These are phyloP conservation scores for Schwanniomyces occidentalis DNA, from an alignment of 805 yeast species.

Conservation along the genomic window DNA sequence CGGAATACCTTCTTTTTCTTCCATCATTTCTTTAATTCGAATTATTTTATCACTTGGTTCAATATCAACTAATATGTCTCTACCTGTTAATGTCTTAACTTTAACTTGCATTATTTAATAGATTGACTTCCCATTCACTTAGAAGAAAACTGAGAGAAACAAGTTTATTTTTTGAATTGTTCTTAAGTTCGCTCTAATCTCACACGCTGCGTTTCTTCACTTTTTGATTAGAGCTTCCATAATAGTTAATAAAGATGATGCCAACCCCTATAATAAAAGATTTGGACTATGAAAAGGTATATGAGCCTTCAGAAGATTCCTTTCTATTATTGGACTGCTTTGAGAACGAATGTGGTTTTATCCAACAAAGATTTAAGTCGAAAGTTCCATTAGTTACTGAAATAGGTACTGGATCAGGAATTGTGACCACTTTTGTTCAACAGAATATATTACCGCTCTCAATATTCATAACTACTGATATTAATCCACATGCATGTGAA, in stretches of 20 bases:
- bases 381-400: conserved; percentile 65
- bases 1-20: conserved; percentile 96
- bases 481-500: conserved; percentile 75
- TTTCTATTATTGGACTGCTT: conserved; percentile 79
- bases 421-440: conserved; percentile 77
- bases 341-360: conserved; percentile 53
- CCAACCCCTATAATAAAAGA: conserved; percentile 69
- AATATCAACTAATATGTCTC: conserved; percentile 76
- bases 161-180: not conserved
- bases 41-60: conserved; percentile 68
- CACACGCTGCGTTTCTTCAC: too few species aligned
- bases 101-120: conserved; percentile 56
- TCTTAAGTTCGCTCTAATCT: too few species aligned
- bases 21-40: conserved; percentile 85
- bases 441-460: conserved; percentile 53
- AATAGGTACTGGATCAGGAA: conserved; percentile 91
- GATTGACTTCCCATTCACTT: not conserved
- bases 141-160: not conserved
- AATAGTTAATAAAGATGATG: conserved; percentile 65
- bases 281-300: conserved; percentile 70
- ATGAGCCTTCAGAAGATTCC: conserved; percentile 95
- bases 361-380: conserved; percentile 21
- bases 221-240: not conserved
- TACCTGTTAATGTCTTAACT: conserved; percentile 78
- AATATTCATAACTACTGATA: conserved; percentile 67